Evolutionary conservation across 1,139 yeast species (phyloP).

Genomic region (Meyerozyma sp.): DNA sequence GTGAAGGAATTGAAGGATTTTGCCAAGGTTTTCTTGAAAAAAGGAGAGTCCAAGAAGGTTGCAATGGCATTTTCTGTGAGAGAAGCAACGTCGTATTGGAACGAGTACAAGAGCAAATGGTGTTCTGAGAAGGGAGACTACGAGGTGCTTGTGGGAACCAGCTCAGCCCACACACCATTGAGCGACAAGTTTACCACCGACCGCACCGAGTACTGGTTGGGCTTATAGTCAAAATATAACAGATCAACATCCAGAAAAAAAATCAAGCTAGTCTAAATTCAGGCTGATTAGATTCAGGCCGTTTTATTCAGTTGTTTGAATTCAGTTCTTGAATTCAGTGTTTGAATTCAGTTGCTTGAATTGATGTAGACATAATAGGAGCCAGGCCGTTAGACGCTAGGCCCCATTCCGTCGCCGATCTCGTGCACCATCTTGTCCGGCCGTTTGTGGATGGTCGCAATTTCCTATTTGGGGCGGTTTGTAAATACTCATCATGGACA

Average conservation of each 20-base stretch:
- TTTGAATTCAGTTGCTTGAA: too few relatives aligned
- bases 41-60: constrained; percentile 37
- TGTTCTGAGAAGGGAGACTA: constrained; percentile 45
- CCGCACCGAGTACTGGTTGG: constrained; percentile 12
- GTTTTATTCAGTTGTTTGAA: too few relatives aligned
- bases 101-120: constrained; percentile 46
- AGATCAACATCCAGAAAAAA: background rate
- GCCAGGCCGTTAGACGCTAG: too few relatives aligned
- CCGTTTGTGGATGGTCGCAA: constrained; percentile 1
- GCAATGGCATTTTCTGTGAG: constrained; percentile 32
- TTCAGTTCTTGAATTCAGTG: too few relatives aligned
- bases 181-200: constrained; percentile 8
- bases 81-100: constrained; percentile 53
- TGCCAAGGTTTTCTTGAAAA: constrained; percentile 38
- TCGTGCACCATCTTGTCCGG: background rate
- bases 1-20: constrained; percentile 54
- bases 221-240: constrained; percentile 5
- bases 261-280: background rate
- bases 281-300: background rate
- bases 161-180: constrained; percentile 18
- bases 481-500: constrained; percentile 7
- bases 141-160: constrained; percentile 42
- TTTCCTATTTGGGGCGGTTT: constrained; percentile 8
- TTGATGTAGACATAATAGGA: too few relatives aligned
- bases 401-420: too few relatives aligned